Evolutionary conservation across 1,284 basidiomycete genomes (phyloP).

Genomic region (Exobasidium rhododendri): DNA sequence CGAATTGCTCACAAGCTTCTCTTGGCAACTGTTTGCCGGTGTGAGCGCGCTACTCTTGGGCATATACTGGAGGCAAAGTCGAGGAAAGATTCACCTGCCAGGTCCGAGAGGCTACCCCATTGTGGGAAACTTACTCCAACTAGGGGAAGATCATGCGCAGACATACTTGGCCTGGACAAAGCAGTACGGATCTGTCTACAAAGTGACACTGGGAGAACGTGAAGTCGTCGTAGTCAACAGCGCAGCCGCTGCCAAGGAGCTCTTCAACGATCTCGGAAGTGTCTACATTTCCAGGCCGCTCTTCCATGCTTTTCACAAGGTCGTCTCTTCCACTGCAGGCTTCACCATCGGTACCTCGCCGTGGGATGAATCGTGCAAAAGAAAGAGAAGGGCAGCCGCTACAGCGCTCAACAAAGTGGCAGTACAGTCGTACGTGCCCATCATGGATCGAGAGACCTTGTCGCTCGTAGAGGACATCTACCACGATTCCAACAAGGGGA

Average conservation of each 20-base stretch:
- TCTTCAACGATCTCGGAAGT: conserved; percentile 30
- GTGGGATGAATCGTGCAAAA: conserved; percentile 34
- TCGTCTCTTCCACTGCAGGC: conserved; percentile 28
- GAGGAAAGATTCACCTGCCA: conserved; percentile 22
- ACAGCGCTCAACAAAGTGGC: conserved; percentile 29
- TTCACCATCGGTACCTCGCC: conserved; percentile 33
- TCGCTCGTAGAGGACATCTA: conserved; percentile 28
- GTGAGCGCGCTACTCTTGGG: conserved; percentile 3
- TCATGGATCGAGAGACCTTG: conserved; percentile 30
- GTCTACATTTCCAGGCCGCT: conserved; percentile 30
- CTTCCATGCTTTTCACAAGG: conserved; percentile 32
- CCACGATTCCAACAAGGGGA: conserved; percentile 12
- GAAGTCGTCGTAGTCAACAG: conserved; percentile 30
- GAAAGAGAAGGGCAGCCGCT: conserved; percentile 27
- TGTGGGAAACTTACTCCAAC: conserved; percentile 27
- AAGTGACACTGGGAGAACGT: conserved; percentile 27
- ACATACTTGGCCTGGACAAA: conserved; percentile 28
- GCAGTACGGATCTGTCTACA: conserved; percentile 26
- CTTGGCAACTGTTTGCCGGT: conserved; percentile 3
- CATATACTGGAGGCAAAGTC: conserved; percentile 16
- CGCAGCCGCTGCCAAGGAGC: conserved; percentile 26
- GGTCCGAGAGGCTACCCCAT: conserved; percentile 26
- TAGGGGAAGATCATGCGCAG: conserved; percentile 28
- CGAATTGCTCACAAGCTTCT: no score
- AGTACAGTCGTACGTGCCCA: conserved; percentile 29